phyloP scores from a whole-genome alignment of 495 filamentous ascomycete species.

The Neurospora tetraspora region DNA sequence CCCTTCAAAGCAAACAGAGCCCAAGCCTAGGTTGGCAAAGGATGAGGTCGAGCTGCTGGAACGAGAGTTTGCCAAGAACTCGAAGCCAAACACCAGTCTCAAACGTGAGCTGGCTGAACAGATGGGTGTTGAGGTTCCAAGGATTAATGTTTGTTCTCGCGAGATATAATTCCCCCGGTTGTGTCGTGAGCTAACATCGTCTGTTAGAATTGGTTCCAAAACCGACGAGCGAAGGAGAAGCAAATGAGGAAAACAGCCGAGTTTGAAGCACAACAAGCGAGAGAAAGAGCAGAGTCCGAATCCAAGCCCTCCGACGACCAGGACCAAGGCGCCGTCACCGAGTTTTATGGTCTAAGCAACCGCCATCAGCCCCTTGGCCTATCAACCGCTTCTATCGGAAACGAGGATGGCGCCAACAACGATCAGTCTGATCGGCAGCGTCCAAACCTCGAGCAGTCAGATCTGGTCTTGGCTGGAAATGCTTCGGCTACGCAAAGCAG shows the following conservation, averaged over 20 bases:
- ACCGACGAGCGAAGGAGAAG: conserved; percentile 75
- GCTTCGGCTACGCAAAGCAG: not conserved
- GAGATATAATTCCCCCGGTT: not conserved
- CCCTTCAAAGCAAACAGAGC: conserved; percentile 35
- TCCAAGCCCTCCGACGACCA: conserved; percentile 26
- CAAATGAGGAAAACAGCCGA: conserved; percentile 65
- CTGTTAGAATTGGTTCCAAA: conserved; percentile 82
- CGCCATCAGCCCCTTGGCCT: conserved; percentile 22
- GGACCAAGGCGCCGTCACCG: conserved; percentile 14
- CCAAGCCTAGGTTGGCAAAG: conserved; percentile 63
- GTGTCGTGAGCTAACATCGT: conserved; percentile 19
- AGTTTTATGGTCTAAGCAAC: conserved; percentile 21
- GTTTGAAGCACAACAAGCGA: conserved; percentile 45
- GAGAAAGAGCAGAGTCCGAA: conserved; percentile 37
- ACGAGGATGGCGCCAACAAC: conserved; percentile 15
- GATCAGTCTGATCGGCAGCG: conserved; percentile 9
- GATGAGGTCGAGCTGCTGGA: conserved; percentile 74
- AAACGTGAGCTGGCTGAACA: conserved; percentile 65
- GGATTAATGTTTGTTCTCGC: conserved; percentile 58
- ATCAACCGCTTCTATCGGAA: conserved; percentile 28
- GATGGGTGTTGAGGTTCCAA: conserved; percentile 61
- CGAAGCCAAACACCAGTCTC: conserved; percentile 65
- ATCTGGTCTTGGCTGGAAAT: not conserved
- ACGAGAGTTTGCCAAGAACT: conserved; percentile 61
- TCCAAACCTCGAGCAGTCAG: not conserved